Conservation (phyloP, 345 rosid genomes). For the Passiflora organensis region DNA sequence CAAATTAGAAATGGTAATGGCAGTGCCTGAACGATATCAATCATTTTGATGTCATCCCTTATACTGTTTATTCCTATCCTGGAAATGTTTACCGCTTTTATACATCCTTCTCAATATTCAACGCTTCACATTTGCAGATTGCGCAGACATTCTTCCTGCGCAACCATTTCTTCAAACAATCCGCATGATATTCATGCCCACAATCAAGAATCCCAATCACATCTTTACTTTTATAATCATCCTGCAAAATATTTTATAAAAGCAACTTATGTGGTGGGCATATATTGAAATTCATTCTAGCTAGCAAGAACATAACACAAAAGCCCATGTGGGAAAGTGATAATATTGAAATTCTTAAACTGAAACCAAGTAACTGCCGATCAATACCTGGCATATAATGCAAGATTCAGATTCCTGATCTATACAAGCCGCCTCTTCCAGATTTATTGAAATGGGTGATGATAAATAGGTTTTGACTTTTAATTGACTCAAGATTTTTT, state of each 20-base stretch:
- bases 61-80: not conserved
- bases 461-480: slow-evolving; percentile 43
- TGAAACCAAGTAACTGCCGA: not conserved
- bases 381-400: slow-evolving; percentile 81
- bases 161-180: slow-evolving; percentile 87
- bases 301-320: no score
- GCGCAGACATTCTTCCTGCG: slow-evolving; percentile 78
- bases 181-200: slow-evolving; percentile 71
- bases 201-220: slow-evolving; percentile 63
- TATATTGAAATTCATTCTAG: not conserved
- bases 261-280: not conserved
- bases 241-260: slow-evolving; percentile 37
- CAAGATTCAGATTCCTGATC: slow-evolving; percentile 64
- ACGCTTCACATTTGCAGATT: slow-evolving; percentile 80
- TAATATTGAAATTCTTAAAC: not conserved
- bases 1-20: slow-evolving; percentile 24
- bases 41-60: slow-evolving; percentile 17
- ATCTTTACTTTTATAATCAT: slow-evolving; percentile 48
- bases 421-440: slow-evolving; percentile 48
- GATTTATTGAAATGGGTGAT: slow-evolving; percentile 34
- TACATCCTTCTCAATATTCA: slow-evolving; percentile 19
- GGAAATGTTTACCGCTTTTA: slow-evolving; percentile 5
- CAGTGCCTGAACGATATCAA: slow-evolving; percentile 5
- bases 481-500: slow-evolving; percentile 35
- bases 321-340: not conserved